Conservation (phyloP, 2,329 filamentous ascomycete genomes). For the Colletotrichum sp. region DNA sequence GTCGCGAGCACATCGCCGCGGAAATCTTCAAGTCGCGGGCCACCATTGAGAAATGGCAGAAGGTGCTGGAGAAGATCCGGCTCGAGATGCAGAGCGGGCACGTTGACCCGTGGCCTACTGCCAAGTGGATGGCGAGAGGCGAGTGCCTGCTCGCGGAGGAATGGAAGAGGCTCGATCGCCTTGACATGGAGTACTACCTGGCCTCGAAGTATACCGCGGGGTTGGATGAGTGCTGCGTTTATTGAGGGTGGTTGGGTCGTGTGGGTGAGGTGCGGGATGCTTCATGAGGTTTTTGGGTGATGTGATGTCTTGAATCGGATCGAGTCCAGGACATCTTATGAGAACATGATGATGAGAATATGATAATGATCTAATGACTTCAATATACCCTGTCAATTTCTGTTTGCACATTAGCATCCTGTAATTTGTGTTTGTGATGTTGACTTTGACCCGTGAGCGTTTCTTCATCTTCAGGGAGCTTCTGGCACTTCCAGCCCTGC, state of each 20-base stretch:
- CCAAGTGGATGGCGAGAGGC: not conserved
- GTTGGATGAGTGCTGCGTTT: not conserved
- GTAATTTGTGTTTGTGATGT: not conserved
- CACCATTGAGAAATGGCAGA: not conserved
- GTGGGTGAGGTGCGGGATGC: not conserved
- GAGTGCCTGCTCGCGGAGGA: not conserved
- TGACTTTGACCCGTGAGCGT: not conserved
- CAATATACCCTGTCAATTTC: not conserved
- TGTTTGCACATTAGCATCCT: not conserved
- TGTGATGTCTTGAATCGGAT: not conserved
- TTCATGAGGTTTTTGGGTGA: not conserved
- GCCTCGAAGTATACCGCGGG: not conserved
- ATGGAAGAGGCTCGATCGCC: not conserved
- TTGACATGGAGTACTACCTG: not conserved
- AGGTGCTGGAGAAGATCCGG: not conserved
- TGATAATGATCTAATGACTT: not conserved
- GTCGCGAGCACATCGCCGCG: not conserved
- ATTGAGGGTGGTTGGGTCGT: not conserved
- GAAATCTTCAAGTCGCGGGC: not conserved
- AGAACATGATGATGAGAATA: not conserved
- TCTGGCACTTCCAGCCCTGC: not conserved
- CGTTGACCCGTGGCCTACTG: accelerated
- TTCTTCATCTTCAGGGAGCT: not conserved
- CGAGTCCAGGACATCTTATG: not conserved
- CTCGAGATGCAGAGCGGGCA: not conserved